Evolutionary conservation across 129 eudicot species (phyloP), one percentile per base, ranked within the genome.

Genomic region (Silybum marianum): DNA sequence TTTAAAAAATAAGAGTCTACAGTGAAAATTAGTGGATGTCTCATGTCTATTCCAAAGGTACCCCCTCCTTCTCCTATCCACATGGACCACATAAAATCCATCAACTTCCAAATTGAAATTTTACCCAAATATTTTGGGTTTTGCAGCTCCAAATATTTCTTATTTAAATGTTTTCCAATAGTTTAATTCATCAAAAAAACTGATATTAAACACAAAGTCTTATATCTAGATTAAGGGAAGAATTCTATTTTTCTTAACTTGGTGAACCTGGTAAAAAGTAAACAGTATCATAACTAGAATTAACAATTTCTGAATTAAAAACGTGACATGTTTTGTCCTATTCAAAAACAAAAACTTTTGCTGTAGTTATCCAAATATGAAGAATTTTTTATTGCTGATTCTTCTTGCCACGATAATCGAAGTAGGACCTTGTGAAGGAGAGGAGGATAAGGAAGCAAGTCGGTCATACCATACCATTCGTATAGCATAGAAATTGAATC

Each of bases 371-470:
- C 82, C 82, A 21, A 24, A 77, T 74, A 66, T 39, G 71, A 51
- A 81, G 42, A 76, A 5, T 34, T 7, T 80, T 34, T 67, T 25
- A 65, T 40, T 22, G 65, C 71, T 76, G 72, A 83, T 76, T 70
- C 62, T 71, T 70, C 8, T 70, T 80, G 78, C 63, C 78, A 72
- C 74, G 63, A 38, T 60, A 72, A 80, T 83, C 75, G 22, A 65
- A 63, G 86, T 72, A 83, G 83, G 86, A 25, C 72, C 74, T 77
- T 78, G 74, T 83, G 69, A 40, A 54, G 69, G 72, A 32, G 36
- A 32, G 62, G 36, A 70, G 39, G 86, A 76, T 71, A 76, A 76
- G 78, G 66, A 54, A 58, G 58, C 76, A 69, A 73, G 79, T 65
- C 18, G 34, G 30, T 9, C 73, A n/a, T n/a, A n/a, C 4, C 26